Conservation (phyloP, 2,329 filamentous ascomycete species). For the Thelonectria discophora region DNA sequence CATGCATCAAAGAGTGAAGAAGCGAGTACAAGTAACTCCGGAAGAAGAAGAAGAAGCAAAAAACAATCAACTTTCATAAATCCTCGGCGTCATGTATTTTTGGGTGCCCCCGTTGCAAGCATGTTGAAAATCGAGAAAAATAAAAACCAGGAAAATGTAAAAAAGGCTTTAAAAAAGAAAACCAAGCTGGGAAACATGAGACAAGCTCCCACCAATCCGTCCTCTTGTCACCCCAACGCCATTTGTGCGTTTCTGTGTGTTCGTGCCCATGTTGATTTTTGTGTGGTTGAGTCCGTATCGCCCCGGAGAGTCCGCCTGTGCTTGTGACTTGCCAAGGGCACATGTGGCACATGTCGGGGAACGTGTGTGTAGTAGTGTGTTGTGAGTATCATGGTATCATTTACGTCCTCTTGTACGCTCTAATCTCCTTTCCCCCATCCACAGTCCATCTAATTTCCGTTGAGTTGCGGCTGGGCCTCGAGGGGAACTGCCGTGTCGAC, state of each 20-base stretch:
- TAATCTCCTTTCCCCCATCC: conserved; percentile 41
- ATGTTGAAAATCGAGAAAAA: neutral
- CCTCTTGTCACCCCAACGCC: conserved; percentile 45
- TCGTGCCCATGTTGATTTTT: conserved; percentile 26
- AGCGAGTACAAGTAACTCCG: neutral
- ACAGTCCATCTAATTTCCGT: conserved; percentile 45
- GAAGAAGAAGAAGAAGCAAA: neutral
- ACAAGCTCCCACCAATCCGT: conserved; percentile 27
- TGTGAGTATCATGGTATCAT: conserved; percentile 50
- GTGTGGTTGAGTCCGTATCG: conserved; percentile 26
- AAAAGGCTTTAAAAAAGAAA: neutral
- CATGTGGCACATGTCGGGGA: conserved; percentile 14
- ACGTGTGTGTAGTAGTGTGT: conserved; percentile 25
- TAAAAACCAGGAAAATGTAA: neutral
- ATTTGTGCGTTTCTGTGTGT: conserved; percentile 37
- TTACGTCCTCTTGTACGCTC: conserved; percentile 37
- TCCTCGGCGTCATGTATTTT: neutral
- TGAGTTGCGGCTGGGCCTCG: conserved; percentile 50
- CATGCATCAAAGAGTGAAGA: neutral
- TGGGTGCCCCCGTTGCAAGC: neutral
- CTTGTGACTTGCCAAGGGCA: conserved; percentile 10
- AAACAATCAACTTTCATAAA: neutral
- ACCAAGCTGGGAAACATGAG: conserved; percentile 22
- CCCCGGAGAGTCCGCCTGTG: conserved; percentile 18
- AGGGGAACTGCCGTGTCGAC: conserved; percentile 66